Base-by-base conservation (phyloP, 2,329 filamentous ascomycete species). In the Ceratocystis smalleyi region DNA sequence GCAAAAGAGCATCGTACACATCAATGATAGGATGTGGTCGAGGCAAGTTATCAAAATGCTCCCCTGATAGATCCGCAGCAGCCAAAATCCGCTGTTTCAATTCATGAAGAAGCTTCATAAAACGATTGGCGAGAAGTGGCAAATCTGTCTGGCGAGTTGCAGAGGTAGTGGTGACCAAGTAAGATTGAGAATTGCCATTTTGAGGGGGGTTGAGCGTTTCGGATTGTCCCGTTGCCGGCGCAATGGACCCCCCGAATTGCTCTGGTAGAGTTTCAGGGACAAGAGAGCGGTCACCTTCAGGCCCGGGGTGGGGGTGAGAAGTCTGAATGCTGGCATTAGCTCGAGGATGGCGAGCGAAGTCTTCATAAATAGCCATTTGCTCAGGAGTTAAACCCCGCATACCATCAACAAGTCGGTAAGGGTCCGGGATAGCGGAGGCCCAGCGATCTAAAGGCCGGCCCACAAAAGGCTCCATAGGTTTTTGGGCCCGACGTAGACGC, bases 351-450 rank as follows among this genome's bases (percentile, higher is more conserved):
- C 91, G 82, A 8, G 89, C 90, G 73, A 99, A 99, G 68, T 97
- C 91, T 71, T 97, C 91, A 71, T 99, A 99, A 30, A 99, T 95
- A 10, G 89, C 89, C 77, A 97, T 83, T 71, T 99, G 94, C 70
- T 96, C 90, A 27, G 87, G 81, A 71, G 96, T 97, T 62, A 99
- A 77, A 3, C 92, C 92, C 62, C 75, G 74, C 64, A 78, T 71
- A 67, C 73, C 82, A 12, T 89, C 86, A 45, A 87, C 86, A 69
- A 96, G 83, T 70, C 94, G 91, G 77, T 90, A 99, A 0, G 94
- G 94, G 69, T 94, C 89, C 0, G 92, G 92, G 68, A 99, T 96
- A 51, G 91, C 91, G 75, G 90, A 87, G 6, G 91, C 88, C 91
- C 92, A 99, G 61, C 90, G 85, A 72, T 87, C 96, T 69, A 96